Evolutionary conservation across 345 rosid genomes (phyloP).

Genomic region (Anastatica hierochuntica): DNA sequence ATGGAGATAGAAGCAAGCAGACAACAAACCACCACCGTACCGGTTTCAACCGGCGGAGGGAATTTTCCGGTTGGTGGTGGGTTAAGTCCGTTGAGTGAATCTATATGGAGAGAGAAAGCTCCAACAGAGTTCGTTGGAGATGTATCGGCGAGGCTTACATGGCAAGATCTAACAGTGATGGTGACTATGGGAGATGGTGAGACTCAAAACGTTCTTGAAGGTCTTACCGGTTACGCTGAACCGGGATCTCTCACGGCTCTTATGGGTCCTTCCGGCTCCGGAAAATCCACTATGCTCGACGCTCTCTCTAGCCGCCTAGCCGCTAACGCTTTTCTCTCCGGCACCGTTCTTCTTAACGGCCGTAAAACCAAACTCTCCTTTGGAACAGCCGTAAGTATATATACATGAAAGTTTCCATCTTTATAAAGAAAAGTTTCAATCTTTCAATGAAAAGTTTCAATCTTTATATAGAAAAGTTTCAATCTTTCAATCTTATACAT

Average conservation of each 20-base stretch:
- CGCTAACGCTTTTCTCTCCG: slow-evolving; percentile 80
- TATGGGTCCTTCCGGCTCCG: slow-evolving; percentile 97
- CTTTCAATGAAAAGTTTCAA: too few relatives aligned
- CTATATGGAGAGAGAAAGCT: slow-evolving; percentile 59
- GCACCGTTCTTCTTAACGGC: slow-evolving; percentile 79
- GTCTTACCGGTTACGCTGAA: slow-evolving; percentile 82
- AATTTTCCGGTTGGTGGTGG: slow-evolving; percentile 33
- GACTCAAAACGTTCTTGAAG: slow-evolving; percentile 67
- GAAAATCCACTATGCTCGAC: slow-evolving; percentile 87
- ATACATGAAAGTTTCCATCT: too few relatives aligned
- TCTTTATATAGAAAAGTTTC: too few relatives aligned
- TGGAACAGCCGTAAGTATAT: slow-evolving; percentile 74
- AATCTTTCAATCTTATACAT: too few relatives aligned
- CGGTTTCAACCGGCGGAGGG: slow-evolving; percentile 27
- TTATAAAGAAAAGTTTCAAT: neutral
- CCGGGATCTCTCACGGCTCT: slow-evolving; percentile 79
- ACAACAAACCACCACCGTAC: slow-evolving; percentile 27
- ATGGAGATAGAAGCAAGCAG: slow-evolving; percentile 70
- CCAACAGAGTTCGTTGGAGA: slow-evolving; percentile 57
- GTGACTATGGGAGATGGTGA: slow-evolving; percentile 60
- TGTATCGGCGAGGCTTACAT: slow-evolving; percentile 76
- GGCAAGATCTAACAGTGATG: slow-evolving; percentile 90
- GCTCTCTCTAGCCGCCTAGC: slow-evolving; percentile 84
- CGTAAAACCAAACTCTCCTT: slow-evolving; percentile 88
- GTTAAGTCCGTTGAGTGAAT: slow-evolving; percentile 76